phyloP scores from a whole-genome alignment of 352 stramenopile species.

The Phytophthora europaea region DNA sequence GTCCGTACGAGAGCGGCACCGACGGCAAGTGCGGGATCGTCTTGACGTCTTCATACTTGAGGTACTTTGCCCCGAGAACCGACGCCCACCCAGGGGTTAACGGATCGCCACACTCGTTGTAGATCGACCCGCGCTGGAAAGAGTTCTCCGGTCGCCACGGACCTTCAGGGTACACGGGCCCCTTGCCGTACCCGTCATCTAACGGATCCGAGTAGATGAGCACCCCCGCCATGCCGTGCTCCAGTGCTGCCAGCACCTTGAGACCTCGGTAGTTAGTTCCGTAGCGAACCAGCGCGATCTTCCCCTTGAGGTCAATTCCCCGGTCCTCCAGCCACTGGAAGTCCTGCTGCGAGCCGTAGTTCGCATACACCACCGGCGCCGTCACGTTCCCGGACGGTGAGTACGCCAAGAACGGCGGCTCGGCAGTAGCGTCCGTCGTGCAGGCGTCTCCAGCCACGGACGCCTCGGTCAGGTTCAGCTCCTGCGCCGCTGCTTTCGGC shows the following conservation, averaged over 20 bases:
- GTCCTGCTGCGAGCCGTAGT: constrained; percentile 84
- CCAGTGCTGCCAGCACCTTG: constrained; percentile 82
- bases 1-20: constrained; percentile 81
- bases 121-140: constrained; percentile 88
- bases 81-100: constrained; percentile 53
- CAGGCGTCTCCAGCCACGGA: constrained; percentile 71
- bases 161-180: constrained; percentile 81
- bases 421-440: constrained; percentile 52
- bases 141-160: constrained; percentile 78
- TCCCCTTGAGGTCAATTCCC: constrained; percentile 73
- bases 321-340: constrained; percentile 71
- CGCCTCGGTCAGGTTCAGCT: constrained; percentile 68
- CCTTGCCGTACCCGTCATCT: constrained; percentile 79
- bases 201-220: constrained; percentile 90
- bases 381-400: constrained; percentile 72
- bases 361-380: constrained; percentile 82
- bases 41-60: constrained; percentile 53
- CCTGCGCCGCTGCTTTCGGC: constrained; percentile 35
- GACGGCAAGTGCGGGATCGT: constrained; percentile 76
- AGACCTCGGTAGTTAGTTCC: constrained; percentile 72
- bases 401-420: constrained; percentile 88
- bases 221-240: constrained; percentile 72
- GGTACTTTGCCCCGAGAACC: constrained; percentile 48
- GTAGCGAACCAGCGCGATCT: constrained; percentile 89
- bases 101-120: constrained; percentile 86